Conservation (phyloP, 2,329 filamentous ascomycete species). For the Ophiosphaerella korrae region DNA sequence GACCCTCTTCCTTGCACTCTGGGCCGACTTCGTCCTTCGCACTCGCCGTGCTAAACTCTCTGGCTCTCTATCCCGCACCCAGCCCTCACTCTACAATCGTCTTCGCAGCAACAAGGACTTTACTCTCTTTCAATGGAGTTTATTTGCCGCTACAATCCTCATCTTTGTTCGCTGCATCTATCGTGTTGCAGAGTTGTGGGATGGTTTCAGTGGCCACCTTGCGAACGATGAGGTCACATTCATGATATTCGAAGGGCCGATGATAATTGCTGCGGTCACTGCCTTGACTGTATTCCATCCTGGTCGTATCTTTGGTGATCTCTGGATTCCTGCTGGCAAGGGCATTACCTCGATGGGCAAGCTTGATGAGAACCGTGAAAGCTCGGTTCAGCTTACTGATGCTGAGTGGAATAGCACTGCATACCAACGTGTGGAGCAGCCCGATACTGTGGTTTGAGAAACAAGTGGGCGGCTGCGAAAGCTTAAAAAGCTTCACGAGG, state of each 20-base stretch:
- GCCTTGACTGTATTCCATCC: slow-evolving; percentile 55
- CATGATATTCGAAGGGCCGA: slow-evolving; percentile 58
- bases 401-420: slow-evolving; percentile 15
- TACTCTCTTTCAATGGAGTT: slow-evolving; percentile 30
- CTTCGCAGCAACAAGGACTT: slow-evolving; percentile 21
- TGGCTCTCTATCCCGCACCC: slow-evolving; percentile 20
- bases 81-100: slow-evolving; percentile 27
- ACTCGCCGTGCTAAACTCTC: slow-evolving; percentile 19
- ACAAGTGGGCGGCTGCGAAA: neutral
- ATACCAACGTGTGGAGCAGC: slow-evolving; percentile 17
- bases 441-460: slow-evolving; percentile 2
- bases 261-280: slow-evolving; percentile 55
- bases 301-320: slow-evolving; percentile 28
- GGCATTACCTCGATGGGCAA: slow-evolving; percentile 21
- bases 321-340: slow-evolving; percentile 33
- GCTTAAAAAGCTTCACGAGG: too few relatives aligned
- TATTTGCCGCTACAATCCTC: slow-evolving; percentile 48
- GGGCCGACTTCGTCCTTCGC: slow-evolving; percentile 41
- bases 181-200: slow-evolving; percentile 54
- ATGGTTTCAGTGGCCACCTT: slow-evolving; percentile 50
- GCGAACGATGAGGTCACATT: slow-evolving; percentile 55
- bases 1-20: slow-evolving; percentile 52
- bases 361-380: slow-evolving; percentile 7
- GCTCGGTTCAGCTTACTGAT: slow-evolving; percentile 14
- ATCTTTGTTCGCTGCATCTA: slow-evolving; percentile 56